Base-by-base conservation (phyloP, 2,329 filamentous ascomycete genomes). In the Talaromyces albobiverticillius region DNA sequence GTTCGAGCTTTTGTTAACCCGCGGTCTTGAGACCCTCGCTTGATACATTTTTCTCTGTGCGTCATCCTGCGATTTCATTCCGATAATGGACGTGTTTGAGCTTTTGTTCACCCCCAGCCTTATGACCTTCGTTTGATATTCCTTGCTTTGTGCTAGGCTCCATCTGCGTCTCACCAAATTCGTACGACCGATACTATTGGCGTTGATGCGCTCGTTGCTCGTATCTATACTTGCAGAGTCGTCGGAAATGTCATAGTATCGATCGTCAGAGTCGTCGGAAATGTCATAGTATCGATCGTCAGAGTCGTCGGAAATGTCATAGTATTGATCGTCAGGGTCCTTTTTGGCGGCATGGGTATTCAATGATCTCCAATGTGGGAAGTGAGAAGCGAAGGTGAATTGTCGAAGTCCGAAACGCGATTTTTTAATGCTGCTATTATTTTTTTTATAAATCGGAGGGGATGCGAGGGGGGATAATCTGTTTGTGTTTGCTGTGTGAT, bases 351-450 rank as follows among this genome's bases (percentile, higher is more conserved):
- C 47, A 18, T 36, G 13, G 38, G 53, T 48, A 32, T 46, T 55
- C 34, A 55, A 41, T 38, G 34, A 45, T 34, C 38, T 41, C 43
- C 42, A 32, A 42, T 55, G 48, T 4, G 48, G 18, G 38, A 43
- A 10, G 32, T 31, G 26, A 16, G 18, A 18, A 43, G 7, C 31
- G 48, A 26, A 22, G 14, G 38, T 13, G 20, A 11, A 22, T 10
- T 10, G 40, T 23, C 14, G 38, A 43, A 51, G 26, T 11, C 29
- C 48, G 18, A 10, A 18, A 34, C 20, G 20, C 18, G 31, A 14
- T 11, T 14, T 18, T 4, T 43, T 14, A n/a, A 9, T 4, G 22
- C 13, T 31, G 26, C 13, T n/a, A 11, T 25, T 34, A 32, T 18
- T 23, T 3, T 23, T 18, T 5, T 1, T 29, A 34, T 51, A 14